Evolutionary conservation across 305 asterid species (phyloP).

Genomic region (Fraxinus latifolia): DNA sequence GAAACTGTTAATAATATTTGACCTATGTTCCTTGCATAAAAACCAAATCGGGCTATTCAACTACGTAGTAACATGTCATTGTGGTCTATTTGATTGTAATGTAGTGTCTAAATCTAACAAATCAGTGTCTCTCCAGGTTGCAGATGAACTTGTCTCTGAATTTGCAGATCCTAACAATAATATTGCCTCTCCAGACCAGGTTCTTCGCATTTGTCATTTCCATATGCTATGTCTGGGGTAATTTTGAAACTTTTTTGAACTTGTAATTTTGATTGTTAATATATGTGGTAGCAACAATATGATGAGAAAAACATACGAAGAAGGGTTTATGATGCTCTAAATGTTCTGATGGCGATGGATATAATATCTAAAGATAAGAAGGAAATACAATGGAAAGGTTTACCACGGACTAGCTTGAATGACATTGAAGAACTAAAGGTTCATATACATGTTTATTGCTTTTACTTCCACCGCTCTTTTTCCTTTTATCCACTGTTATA

Average conservation of each 20-base stretch:
- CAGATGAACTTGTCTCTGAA: conserved; percentile 97
- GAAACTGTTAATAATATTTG: neutral
- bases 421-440: conserved; percentile 95
- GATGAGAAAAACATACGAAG: conserved; percentile 98
- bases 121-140: conserved; percentile 54
- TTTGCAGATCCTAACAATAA: conserved; percentile 64
- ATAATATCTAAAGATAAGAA: conserved; percentile 94
- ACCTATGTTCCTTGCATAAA: neutral
- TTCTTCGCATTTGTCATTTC: conserved; percentile 27
- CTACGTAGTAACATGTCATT: neutral
- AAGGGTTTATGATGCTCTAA: conserved; percentile 95
- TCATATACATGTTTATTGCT: conserved; percentile 11
- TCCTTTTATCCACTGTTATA: neutral
- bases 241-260: conserved; percentile 15
- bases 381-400: conserved; percentile 96
- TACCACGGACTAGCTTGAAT: conserved; percentile 78
- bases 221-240: conserved; percentile 9
- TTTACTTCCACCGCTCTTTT: conserved; percentile 2
- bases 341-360: conserved; percentile 99
- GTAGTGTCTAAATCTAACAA: conserved; percentile 22
- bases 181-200: conserved; percentile 82
- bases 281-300: conserved; percentile 73
- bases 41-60: neutral
- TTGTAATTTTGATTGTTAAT: conserved; percentile 12
- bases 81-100: conserved; percentile 6